These are phyloP conservation scores for Chenopodium berlandieri DNA, from an alignment of 148 eudicot species.

Conservation along the genomic window DNA sequence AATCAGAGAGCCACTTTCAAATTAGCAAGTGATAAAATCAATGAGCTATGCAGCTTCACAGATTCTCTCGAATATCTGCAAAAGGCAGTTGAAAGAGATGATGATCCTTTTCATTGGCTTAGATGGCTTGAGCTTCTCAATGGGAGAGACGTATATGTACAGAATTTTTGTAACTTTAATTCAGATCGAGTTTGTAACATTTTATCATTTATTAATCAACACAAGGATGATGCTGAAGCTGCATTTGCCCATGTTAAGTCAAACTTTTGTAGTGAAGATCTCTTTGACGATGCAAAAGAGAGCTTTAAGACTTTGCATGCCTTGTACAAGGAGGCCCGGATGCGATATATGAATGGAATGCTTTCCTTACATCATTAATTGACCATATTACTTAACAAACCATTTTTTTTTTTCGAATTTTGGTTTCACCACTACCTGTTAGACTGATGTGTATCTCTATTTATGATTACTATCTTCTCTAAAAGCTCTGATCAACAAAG, in stretches of 20 bases:
- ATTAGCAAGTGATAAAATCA: slow-evolving; percentile 39
- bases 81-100: slow-evolving; percentile 40
- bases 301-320: slow-evolving; percentile 42
- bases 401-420: background rate
- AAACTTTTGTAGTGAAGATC: slow-evolving; percentile 55
- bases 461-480: background rate
- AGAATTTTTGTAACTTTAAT: slow-evolving; percentile 17
- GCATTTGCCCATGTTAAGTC: slow-evolving; percentile 48
- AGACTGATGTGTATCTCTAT: background rate
- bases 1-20: slow-evolving; percentile 49
- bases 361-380: slow-evolving; percentile 52
- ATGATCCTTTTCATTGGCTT: slow-evolving; percentile 54
- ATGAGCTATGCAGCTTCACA: slow-evolving; percentile 41
- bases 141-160: slow-evolving; percentile 2
- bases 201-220: slow-evolving; percentile 32
- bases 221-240: slow-evolving; percentile 39
- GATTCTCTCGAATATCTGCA: slow-evolving; percentile 41
- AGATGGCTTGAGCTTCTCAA: slow-evolving; percentile 62
- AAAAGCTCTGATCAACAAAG: background rate
- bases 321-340: slow-evolving; percentile 54
- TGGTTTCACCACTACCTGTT: background rate
- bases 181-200: slow-evolving; percentile 12
- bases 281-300: slow-evolving; percentile 47
- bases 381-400: background rate
- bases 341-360: slow-evolving; percentile 64